Conservation (phyloP, 176 grass and related monocot genomes). For the Urochloa ruziziensis region DNA sequence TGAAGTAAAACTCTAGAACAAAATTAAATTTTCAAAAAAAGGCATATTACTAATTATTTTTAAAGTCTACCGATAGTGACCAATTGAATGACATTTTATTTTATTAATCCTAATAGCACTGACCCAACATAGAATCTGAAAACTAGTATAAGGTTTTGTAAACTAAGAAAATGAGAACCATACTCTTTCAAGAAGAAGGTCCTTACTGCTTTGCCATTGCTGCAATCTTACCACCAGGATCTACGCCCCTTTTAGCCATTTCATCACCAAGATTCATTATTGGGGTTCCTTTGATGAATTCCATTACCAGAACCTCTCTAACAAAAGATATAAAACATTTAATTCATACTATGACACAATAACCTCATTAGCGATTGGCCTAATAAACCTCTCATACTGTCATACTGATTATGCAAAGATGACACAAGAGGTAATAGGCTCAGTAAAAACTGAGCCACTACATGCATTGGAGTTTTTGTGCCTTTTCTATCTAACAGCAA, state of each 20-base stretch:
- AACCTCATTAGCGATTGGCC: neutral
- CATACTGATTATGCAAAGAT: conserved; percentile 6
- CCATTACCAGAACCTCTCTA: conserved; percentile 93
- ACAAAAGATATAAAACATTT: conserved; percentile 27
- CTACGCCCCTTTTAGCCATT: conserved; percentile 87
- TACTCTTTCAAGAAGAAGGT: conserved; percentile 49
- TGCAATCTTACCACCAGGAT: conserved; percentile 88
- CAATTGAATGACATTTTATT: neutral
- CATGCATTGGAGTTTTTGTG: neutral
- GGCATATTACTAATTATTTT: neutral
- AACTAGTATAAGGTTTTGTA: conserved; percentile 11
- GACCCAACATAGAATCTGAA: neutral
- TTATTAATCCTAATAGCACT: conserved; percentile 15
- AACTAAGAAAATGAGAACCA: conserved; percentile 47
- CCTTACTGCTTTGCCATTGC: conserved; percentile 92
- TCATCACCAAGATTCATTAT: conserved; percentile 95
- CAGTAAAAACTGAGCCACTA: neutral
- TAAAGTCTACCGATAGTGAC: neutral
- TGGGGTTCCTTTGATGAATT: conserved; percentile 88
- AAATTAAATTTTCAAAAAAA: neutral
- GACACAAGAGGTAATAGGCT: conserved; percentile 10
- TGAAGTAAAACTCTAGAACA: neutral
- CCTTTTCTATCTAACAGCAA: conserved; percentile 13
- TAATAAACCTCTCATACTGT: neutral
- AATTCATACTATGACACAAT: conserved; percentile 10